Evolutionary conservation across 2,329 filamentous ascomycete species (phyloP).

Genomic region (Aspergillus melleus): DNA sequence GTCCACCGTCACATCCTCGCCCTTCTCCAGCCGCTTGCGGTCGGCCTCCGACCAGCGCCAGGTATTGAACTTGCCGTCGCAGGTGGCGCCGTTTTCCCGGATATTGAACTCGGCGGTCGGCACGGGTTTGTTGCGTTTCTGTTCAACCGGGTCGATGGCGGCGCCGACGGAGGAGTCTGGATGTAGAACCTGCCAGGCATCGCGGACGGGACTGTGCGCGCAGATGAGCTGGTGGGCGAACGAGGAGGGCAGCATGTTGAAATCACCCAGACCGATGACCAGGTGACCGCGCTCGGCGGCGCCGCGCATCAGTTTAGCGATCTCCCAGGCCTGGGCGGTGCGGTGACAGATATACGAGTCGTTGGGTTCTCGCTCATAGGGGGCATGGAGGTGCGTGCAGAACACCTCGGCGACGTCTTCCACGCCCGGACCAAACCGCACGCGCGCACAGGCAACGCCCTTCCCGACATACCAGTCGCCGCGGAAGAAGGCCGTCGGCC

Average conservation of each 20-base stretch:
- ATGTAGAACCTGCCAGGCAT: constrained; percentile 82
- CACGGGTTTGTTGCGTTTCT: constrained; percentile 63
- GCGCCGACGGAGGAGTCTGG: constrained; percentile 81
- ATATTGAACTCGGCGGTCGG: constrained; percentile 80
- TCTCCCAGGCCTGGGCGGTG: constrained; percentile 91
- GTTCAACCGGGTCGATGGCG: constrained; percentile 66
- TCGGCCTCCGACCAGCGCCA: constrained; percentile 83
- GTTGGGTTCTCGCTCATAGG: constrained; percentile 75
- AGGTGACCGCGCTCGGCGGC: constrained; percentile 79
- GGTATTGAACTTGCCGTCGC: constrained; percentile 82
- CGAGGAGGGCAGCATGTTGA: constrained; percentile 91
- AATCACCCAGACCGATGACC: constrained; percentile 85
- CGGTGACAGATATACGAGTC: constrained; percentile 90
- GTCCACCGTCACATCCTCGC: constrained; percentile 64
- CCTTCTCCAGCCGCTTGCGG: constrained; percentile 66
- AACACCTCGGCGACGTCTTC: constrained; percentile 82
- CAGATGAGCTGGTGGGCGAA: constrained; percentile 82
- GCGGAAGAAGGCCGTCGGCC: constrained; percentile 88
- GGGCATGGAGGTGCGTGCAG: constrained; percentile 87
- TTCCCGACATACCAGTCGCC: constrained; percentile 98
- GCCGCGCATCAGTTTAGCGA: constrained; percentile 81
- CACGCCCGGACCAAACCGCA: constrained; percentile 65
- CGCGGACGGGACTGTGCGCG: constrained; percentile 72
- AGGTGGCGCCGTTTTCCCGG: constrained; percentile 78
- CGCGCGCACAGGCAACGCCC: constrained; percentile 79